phyloP scores from a whole-genome alignment of 2,329 filamentous ascomycete genomes.

The Lasiodiplodia sp. region DNA sequence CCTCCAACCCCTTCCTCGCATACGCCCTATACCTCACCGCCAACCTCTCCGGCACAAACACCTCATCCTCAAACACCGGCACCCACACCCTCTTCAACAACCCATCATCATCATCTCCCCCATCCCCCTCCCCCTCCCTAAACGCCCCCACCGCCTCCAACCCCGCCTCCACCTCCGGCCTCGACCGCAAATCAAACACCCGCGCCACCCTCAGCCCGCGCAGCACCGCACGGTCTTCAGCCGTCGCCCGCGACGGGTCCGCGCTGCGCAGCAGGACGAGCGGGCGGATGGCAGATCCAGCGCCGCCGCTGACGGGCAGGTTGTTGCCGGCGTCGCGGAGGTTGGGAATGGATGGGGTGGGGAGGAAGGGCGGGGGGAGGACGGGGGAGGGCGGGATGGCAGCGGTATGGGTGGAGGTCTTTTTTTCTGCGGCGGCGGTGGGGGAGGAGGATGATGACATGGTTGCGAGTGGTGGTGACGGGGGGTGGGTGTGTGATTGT shows the following conservation, averaged over 20 bases:
- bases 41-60: constrained; percentile 69
- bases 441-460: not conserved
- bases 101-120: constrained; percentile 31
- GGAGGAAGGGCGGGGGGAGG: constrained; percentile 43
- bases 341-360: constrained; percentile 44
- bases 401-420: not conserved
- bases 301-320: not conserved
- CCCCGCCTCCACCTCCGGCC: constrained; percentile 61
- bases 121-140: constrained; percentile 41
- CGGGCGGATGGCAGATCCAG: constrained; percentile 52
- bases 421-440: not conserved
- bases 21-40: constrained; percentile 69
- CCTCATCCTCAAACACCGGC: constrained; percentile 69
- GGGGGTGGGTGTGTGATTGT: too few species aligned
- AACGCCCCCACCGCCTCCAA: constrained; percentile 29
- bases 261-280: constrained; percentile 72
- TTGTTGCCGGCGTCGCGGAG: constrained; percentile 42
- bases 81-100: constrained; percentile 61
- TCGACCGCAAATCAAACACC: constrained; percentile 74
- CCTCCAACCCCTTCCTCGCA: constrained; percentile 59
- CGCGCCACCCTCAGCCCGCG: constrained; percentile 64
- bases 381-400: not conserved
- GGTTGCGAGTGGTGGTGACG: not conserved
- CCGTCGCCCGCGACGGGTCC: constrained; percentile 58
- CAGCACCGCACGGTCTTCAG: constrained; percentile 36